Evolutionary conservation across 2,329 filamentous ascomycete species (phyloP).

Genomic region (Neonectria hederae): DNA sequence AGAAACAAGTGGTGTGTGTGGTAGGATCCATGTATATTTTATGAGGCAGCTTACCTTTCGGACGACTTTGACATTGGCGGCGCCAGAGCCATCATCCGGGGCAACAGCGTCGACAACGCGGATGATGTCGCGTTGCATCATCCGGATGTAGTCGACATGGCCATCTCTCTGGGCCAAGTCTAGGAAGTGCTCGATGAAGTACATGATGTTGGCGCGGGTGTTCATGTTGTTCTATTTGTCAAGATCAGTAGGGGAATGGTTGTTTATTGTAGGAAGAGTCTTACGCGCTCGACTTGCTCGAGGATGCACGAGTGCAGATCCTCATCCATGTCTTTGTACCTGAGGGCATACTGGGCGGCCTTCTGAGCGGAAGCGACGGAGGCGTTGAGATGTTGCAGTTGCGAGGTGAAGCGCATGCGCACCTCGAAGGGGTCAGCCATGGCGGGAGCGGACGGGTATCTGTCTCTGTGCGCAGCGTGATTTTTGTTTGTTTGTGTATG

Average conservation of each 20-base stretch:
- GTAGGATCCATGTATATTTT: neutral
- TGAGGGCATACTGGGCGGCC: slow-evolving; percentile 93
- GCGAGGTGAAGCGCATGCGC: slow-evolving; percentile 93
- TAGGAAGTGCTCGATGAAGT: slow-evolving; percentile 95
- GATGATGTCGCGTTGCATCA: slow-evolving; percentile 95
- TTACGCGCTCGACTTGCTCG: slow-evolving; percentile 87
- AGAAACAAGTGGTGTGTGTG: slow-evolving; percentile 9
- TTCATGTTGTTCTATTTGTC: slow-evolving; percentile 87
- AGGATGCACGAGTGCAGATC: slow-evolving; percentile 97
- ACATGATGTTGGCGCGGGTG: slow-evolving; percentile 97
- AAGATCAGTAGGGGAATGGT: slow-evolving; percentile 18
- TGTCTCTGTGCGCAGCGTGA: neutral
- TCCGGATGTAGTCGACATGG: slow-evolving; percentile 84
- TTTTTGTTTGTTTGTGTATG: neutral
- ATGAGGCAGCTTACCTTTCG: slow-evolving; percentile 68
- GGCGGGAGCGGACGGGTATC: slow-evolving; percentile 24
- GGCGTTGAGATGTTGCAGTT: slow-evolving; percentile 90
- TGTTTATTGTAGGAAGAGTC: slow-evolving; percentile 4
- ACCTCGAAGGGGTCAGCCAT: slow-evolving; percentile 94
- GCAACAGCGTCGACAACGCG: slow-evolving; percentile 92
- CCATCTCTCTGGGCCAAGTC: slow-evolving; percentile 82
- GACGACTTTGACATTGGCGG: slow-evolving; percentile 93
- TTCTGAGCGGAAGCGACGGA: slow-evolving; percentile 90
- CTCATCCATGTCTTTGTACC: slow-evolving; percentile 93
- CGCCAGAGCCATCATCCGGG: slow-evolving; percentile 84